Conservation (phyloP, 2,329 filamentous ascomycete species). For the Nemania diffusa region DNA sequence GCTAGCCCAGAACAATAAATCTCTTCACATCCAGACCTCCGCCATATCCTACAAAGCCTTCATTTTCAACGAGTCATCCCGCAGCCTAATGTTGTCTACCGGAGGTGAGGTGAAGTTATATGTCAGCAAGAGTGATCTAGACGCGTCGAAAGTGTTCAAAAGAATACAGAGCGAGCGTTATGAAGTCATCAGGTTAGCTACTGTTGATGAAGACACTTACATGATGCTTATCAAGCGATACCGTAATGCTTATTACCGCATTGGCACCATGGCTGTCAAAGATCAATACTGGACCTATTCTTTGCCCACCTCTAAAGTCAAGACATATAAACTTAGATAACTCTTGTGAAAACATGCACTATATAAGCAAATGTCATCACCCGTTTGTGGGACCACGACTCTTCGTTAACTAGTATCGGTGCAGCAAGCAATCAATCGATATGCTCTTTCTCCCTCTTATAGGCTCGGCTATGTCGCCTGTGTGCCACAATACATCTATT, state of each 20-base stretch:
- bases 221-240: constrained; percentile 36
- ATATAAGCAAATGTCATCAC: too few species aligned
- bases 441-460: too few species aligned
- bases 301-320: constrained; percentile 17
- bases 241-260: constrained; percentile 26
- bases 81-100: constrained; percentile 1
- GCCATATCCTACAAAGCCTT: constrained; percentile 18
- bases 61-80: constrained; percentile 3
- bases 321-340: constrained; percentile 29
- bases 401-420: too few species aligned
- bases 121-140: constrained; percentile 29
- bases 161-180: constrained; percentile 30
- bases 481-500: too few species aligned
- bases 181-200: constrained; percentile 26
- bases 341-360: not conserved
- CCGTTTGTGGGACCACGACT: too few species aligned
- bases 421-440: too few species aligned
- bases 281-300: not conserved
- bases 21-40: constrained; percentile 26
- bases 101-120: constrained; percentile 22
- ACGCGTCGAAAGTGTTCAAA: constrained; percentile 29
- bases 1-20: constrained; percentile 18
- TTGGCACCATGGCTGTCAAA: constrained; percentile 32
- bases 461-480: too few species aligned
- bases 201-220: constrained; percentile 22